Percentiles rank a stretch among this genome's conserved stretches.
Conservation (phyloP, 768 basidiomycete genomes). For the Hortiboletus campestris region DNA sequence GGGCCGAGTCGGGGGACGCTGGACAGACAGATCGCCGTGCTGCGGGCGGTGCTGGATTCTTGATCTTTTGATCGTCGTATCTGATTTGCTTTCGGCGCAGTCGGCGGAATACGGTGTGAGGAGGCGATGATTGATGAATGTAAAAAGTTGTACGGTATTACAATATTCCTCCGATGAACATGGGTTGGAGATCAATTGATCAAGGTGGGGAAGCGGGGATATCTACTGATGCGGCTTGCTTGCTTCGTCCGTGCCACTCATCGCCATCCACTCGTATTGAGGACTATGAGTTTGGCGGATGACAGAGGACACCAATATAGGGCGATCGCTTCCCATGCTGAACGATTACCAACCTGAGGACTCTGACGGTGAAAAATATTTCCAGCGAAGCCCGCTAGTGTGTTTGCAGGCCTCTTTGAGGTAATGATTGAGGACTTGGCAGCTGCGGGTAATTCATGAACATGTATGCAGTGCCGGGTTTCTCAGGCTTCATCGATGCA, state of each 20-base stretch:
- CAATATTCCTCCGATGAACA: background rate
- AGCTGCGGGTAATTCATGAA: too few species aligned
- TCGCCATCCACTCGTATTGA: too few species aligned
- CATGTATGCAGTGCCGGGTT: background rate
- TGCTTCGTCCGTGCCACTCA: too few species aligned
- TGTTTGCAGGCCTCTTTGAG: too few species aligned
- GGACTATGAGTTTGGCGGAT: too few species aligned
- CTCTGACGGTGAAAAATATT: background rate
- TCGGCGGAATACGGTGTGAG: background rate
- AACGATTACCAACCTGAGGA: background rate
- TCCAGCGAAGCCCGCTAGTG: too few species aligned
- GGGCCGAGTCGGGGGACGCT: constrained; percentile 87
- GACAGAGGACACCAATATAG: too few species aligned
- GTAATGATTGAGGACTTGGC: too few species aligned
- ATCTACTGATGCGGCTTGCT: too few species aligned
- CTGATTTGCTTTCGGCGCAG: too few species aligned
- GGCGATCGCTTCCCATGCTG: background rate
- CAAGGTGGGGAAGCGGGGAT: too few species aligned
- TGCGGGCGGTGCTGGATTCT: constrained; percentile 55
- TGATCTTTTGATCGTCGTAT: constrained; percentile 2
- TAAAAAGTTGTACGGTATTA: background rate
- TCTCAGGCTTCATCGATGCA: background rate
- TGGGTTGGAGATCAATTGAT: background rate
- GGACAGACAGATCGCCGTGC: constrained; percentile 75
- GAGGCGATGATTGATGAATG: background rate